Evolutionary conservation across 164 flowering plant genomes (phyloP).

Genomic region (Umbilicus rupestris): DNA sequence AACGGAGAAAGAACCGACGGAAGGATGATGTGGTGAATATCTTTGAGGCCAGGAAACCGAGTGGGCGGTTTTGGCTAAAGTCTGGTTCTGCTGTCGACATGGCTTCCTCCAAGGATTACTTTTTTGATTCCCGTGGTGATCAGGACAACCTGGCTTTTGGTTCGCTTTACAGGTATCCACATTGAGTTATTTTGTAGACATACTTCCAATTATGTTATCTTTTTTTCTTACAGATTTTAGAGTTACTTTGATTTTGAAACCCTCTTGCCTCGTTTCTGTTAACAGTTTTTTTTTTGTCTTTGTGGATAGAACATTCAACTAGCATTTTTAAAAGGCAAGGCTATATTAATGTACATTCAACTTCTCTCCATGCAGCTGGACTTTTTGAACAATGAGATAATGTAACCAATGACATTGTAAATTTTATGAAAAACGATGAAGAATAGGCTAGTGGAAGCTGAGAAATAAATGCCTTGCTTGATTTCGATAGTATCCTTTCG

Average conservation of each 20-base stretch:
- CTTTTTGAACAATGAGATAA: no score
- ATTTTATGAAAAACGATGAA: neutral
- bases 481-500: neutral
- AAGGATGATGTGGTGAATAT: slow-evolving; percentile 5
- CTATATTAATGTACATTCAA: neutral
- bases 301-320: neutral
- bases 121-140: slow-evolving; percentile 77
- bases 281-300: neutral
- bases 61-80: slow-evolving; percentile 40
- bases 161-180: slow-evolving; percentile 53
- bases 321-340: neutral
- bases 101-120: slow-evolving; percentile 51
- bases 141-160: slow-evolving; percentile 84
- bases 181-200: neutral
- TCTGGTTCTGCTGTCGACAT: slow-evolving; percentile 9
- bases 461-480: neutral
- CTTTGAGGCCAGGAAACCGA: slow-evolving; percentile 30
- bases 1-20: slow-evolving; percentile 19
- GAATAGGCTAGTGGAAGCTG: neutral
- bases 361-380: neutral
- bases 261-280: neutral
- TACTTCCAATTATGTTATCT: neutral
- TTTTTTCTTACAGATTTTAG: neutral
- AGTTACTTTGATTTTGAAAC: neutral
- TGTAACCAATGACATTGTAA: neutral